Evolutionary conservation across 2,329 filamentous ascomycete species (phyloP).

Genomic region (Fusarium subtropicale): DNA sequence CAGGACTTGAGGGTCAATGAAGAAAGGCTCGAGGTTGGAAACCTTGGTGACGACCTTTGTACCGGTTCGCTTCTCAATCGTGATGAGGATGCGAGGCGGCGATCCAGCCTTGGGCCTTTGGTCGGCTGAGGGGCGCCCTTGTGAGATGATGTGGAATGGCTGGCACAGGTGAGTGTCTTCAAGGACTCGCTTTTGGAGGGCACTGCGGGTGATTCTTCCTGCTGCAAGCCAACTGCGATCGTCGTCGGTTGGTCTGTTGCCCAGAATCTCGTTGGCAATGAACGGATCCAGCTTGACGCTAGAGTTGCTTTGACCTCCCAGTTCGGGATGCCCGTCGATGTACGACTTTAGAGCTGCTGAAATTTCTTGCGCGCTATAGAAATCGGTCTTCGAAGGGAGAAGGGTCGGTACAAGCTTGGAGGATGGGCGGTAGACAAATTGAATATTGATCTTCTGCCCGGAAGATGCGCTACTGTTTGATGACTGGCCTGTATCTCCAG

Average conservation of each 20-base stretch:
- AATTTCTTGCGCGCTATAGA: slow-evolving; percentile 34
- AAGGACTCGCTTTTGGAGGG: slow-evolving; percentile 36
- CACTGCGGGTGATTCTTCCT: slow-evolving; percentile 35
- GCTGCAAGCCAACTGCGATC: slow-evolving; percentile 33
- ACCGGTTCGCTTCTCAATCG: slow-evolving; percentile 41
- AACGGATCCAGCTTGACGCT: slow-evolving; percentile 39
- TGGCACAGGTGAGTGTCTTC: slow-evolving; percentile 39
- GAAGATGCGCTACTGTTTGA: slow-evolving; percentile 9
- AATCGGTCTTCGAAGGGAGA: slow-evolving; percentile 40
- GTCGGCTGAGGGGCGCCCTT: slow-evolving; percentile 13
- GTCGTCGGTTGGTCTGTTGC: slow-evolving; percentile 33
- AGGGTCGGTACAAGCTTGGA: slow-evolving; percentile 39
- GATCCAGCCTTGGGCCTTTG: slow-evolving; percentile 40
- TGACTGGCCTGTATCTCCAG: background rate
- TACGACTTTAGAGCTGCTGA: slow-evolving; percentile 40
- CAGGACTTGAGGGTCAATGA: slow-evolving; percentile 37
- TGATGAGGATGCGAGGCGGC: slow-evolving; percentile 35
- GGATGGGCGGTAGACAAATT: slow-evolving; percentile 35
- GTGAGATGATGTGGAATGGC: slow-evolving; percentile 35
- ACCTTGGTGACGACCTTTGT: slow-evolving; percentile 43
- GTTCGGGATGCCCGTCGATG: slow-evolving; percentile 35
- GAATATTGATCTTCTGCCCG: slow-evolving; percentile 29
- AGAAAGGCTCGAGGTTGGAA: slow-evolving; percentile 41
- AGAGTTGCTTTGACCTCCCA: slow-evolving; percentile 34
- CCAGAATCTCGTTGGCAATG: slow-evolving; percentile 37